Base-by-base conservation (phyloP, 2,329 filamentous ascomycete genomes). In the Parastagonospora avenae region DNA sequence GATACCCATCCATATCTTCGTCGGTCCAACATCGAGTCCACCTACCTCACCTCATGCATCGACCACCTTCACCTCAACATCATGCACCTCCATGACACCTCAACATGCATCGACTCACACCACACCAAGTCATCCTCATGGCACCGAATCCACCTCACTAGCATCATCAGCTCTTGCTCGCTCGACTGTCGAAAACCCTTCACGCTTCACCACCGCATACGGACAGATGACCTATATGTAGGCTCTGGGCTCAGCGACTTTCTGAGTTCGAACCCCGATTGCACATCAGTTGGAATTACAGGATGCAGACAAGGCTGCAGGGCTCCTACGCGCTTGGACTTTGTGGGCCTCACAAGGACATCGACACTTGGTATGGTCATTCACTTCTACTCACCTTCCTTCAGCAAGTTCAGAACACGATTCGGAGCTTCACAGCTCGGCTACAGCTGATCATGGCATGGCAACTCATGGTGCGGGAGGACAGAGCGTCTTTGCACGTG, bases 221-320 rank as follows among this genome's bases (percentile, higher is more conserved):
- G 45, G 37, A 41, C 45, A 40, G 37, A 24, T 47, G 36, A 41
- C 37, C 45, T 41, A 40, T n/a, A 46, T 19, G 44, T 39, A 40
- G 43, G 33, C 43, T 29, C 43, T 31, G 33, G 43, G 43, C 33
- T 38, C 44, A 38, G 35, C 28, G 15, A 39, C 43, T 27, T 40
- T 24, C 30, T 40, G 43, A 46, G 43, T 38, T 46, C 43, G 43
- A 46, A 46, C 28, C 37, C 28, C 36, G 29, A 24, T n/a, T 32
- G 45, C 41, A 47, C 37, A 47, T 47, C 37, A 47, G 37, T 24
- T 47, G 45, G 30, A 47, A 37, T 47, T 30, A 47, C 45, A 47
- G 45, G 45, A 31, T 46, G 36, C 44, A 46, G 35, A 19, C n/a
- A 3, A 40, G 44, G 44, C 36, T 40, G 44, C 44, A 46, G 44